Evolutionary conservation across 164 flowering plant genomes (phyloP).

Genomic region (Chimonanthus salicifolius): DNA sequence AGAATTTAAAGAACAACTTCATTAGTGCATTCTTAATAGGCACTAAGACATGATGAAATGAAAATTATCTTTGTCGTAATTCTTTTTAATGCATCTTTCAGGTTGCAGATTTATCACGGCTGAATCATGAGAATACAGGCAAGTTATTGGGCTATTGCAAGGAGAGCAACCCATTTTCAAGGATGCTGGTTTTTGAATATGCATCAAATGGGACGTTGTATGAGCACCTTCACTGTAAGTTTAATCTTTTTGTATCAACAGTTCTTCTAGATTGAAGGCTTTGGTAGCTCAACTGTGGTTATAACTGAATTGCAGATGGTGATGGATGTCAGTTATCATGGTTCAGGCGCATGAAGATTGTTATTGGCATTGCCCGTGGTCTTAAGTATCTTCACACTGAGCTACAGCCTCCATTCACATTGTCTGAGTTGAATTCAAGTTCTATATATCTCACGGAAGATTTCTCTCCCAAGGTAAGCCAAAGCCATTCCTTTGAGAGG

Average conservation of each 20-base stretch:
- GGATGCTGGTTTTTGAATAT: slow-evolving; percentile 95
- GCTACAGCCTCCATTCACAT: slow-evolving; percentile 67
- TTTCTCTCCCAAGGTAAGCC: slow-evolving; percentile 84
- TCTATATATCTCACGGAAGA: slow-evolving; percentile 87
- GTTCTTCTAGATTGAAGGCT: not conserved
- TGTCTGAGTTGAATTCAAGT: slow-evolving; percentile 68
- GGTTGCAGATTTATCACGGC: slow-evolving; percentile 92
- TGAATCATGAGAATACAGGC: slow-evolving; percentile 71
- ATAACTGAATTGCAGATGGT: slow-evolving; percentile 48
- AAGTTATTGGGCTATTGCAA: slow-evolving; percentile 82
- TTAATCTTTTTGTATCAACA: not conserved
- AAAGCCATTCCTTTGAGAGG: not conserved
- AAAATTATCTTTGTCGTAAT: slow-evolving; percentile 1
- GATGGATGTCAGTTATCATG: slow-evolving; percentile 86
- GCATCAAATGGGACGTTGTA: slow-evolving; percentile 91
- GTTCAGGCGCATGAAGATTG: slow-evolving; percentile 84
- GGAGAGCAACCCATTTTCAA: slow-evolving; percentile 70
- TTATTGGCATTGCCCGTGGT: slow-evolving; percentile 80
- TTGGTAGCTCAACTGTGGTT: slow-evolving; percentile 1
- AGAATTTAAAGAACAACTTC: not conserved
- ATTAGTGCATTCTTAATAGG: not conserved
- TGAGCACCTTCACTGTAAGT: slow-evolving; percentile 93
- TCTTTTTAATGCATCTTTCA: slow-evolving; percentile 21
- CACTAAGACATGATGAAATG: not conserved
- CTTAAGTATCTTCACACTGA: slow-evolving; percentile 85